Evolutionary conservation across 768 basidiomycete species (phyloP), one percentile per base, ranked within the genome.

Genomic region (Trametes gibbosa): DNA sequence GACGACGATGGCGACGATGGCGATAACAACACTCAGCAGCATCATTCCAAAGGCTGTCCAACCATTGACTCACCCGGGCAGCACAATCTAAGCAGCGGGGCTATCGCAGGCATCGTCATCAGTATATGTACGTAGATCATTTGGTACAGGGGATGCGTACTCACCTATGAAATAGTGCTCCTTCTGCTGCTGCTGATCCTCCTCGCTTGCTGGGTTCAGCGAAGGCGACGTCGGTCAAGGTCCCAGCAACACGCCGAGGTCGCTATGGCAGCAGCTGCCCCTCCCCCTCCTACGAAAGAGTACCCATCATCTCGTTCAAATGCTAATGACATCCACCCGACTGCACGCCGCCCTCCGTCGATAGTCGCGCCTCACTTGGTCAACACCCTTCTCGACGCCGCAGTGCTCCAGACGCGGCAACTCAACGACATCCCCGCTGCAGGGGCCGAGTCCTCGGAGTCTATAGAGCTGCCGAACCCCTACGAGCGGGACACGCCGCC

Each of bases 21-120:
- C 45, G 52, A 52, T 48, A 45, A 53, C 17, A 45, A 42, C 34
- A 43, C 24, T n/a, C 53, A 58, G 12, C 59, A 56, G 17, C 58
- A 61, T 17, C 59, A 56, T 19, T 53, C 23, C 24, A 27, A 40
- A 8, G 53, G 42, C 41, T 34, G 41, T 23, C 40, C 52, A 34
- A 51, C 50, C 14, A 35, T 13, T 24, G 27, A 37, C 50, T 32
- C 51, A 9, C 7, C 7, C 17, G 37, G 13, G 16, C 46, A 27
- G 21, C 46, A 43, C 19, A 37, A 55, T 1, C 16, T 66, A 1
- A 59, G 50, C 43, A 59, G 49, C 40, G 65, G 64, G 29, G 63
- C 62, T 2, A 57, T 70, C 6, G 67, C 67, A 37, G 72, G 70
- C 5, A 66, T 73, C 7, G 66, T 66, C 5, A 58, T 73, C 27